These are phyloP conservation scores for Ogataea pignaliae DNA, from an alignment of 805 yeast species.

Conservation along the genomic window DNA sequence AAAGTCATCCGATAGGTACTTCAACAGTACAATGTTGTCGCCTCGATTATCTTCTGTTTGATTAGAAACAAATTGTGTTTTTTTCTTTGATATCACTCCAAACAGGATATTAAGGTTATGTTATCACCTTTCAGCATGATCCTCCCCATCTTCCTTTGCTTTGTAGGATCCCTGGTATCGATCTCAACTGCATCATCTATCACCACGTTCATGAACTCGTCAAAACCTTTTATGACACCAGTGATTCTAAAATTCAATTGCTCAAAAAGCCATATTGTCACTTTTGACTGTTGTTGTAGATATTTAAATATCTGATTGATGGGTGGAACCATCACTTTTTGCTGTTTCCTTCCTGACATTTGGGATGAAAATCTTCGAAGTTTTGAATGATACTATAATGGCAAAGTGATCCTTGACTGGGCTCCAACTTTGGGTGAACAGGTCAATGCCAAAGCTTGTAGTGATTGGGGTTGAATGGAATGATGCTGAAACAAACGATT, in stretches of 20 bases:
- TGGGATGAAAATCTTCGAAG: too few relatives aligned
- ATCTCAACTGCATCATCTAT: constrained; percentile 64
- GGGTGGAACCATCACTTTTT: constrained; percentile 73
- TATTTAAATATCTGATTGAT: constrained; percentile 85
- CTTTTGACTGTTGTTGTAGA: constrained; percentile 75
- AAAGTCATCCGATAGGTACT: too few relatives aligned
- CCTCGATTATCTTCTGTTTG: not conserved
- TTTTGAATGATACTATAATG: too few relatives aligned
- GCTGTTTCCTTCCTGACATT: constrained; percentile 41
- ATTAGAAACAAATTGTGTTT: not conserved
- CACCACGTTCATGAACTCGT: constrained; percentile 90
- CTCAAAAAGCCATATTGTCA: constrained; percentile 86
- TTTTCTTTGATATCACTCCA: constrained; percentile 4
- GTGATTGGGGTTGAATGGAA: too few relatives aligned
- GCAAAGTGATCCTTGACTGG: too few relatives aligned
- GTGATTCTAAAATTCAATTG: constrained; percentile 73
- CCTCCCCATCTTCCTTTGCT: constrained; percentile 57
- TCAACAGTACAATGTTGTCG: too few relatives aligned
- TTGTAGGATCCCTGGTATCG: constrained; percentile 36
- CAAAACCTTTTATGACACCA: constrained; percentile 89
- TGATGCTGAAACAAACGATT: too few relatives aligned
- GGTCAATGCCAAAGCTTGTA: too few relatives aligned
- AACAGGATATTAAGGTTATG: constrained; percentile 63
- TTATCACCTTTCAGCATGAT: constrained; percentile 91
- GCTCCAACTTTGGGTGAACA: too few relatives aligned